A percentile compares a stretch with the other conserved stretches of the same genome.
Conservation (phyloP, 805 yeast genomes). For the Barnettozyma wickerhamii region DNA sequence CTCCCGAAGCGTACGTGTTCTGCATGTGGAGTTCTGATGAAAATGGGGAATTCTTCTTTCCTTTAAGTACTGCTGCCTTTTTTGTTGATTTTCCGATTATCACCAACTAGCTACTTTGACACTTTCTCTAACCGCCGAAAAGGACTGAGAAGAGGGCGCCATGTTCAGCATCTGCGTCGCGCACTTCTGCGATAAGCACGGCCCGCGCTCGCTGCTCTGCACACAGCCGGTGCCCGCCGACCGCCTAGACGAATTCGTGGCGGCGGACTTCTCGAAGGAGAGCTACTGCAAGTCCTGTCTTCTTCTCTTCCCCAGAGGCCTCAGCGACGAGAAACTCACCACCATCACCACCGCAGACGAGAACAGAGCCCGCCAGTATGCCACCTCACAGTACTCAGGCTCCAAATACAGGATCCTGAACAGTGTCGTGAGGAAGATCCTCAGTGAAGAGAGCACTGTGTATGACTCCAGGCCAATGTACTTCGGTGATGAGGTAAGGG, state of each 20-base stretch:
- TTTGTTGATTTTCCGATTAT: not conserved
- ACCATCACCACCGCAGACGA: slow-evolving; percentile 28
- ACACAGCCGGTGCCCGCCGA: slow-evolving; percentile 41
- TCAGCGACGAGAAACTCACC: slow-evolving; percentile 21
- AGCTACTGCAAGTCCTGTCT: slow-evolving; percentile 60
- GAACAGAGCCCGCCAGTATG: slow-evolving; percentile 26
- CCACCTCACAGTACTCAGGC: slow-evolving; percentile 61
- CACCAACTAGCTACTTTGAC: not conserved
- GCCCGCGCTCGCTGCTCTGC: slow-evolving; percentile 63
- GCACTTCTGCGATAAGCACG: slow-evolving; percentile 77
- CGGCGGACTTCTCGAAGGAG: slow-evolving; percentile 40
- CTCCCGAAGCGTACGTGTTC: slow-evolving; percentile 6
- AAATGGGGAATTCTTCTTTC: no score
- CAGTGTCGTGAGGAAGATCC: slow-evolving; percentile 56
- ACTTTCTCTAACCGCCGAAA: no score
- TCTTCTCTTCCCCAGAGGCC: slow-evolving; percentile 42
- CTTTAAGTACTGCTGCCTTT: not conserved
- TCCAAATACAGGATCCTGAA: slow-evolving; percentile 49
- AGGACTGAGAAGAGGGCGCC: no score
- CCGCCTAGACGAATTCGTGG: slow-evolving; percentile 21
- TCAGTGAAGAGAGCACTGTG: slow-evolving; percentile 61
- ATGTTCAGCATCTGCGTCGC: slow-evolving; percentile 50
- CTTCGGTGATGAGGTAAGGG: slow-evolving; percentile 58
- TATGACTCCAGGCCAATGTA: slow-evolving; percentile 59
- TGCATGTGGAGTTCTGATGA: no score